Percentiles rank a stretch among this genome's conserved stretches.
These are phyloP conservation scores for Bassia scoparia DNA, from an alignment of 148 eudicot genomes.

Conservation along the genomic window DNA sequence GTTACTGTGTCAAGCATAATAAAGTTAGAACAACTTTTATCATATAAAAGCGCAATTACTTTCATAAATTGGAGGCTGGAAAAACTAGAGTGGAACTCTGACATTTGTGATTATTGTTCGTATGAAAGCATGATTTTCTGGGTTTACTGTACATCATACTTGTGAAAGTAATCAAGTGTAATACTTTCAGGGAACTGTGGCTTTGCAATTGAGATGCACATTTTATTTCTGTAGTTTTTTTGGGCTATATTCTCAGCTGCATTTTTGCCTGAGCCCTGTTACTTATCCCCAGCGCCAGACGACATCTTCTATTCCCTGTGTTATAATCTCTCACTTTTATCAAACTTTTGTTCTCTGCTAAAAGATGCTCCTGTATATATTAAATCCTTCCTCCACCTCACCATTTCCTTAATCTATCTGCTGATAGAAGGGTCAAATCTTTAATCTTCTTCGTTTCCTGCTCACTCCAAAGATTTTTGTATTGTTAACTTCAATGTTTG, in stretches of 20 bases:
- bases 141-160: neutral
- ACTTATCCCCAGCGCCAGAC: neutral
- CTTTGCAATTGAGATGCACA: too few species aligned
- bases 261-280: neutral
- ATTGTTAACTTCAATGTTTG: too few species aligned
- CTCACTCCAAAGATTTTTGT: neutral
- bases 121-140: too few species aligned
- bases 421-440: too few species aligned
- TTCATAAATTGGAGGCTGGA: too few species aligned
- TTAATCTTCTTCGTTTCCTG: neutral
- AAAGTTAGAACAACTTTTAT: too few species aligned
- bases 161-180: neutral
- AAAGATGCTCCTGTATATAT: neutral
- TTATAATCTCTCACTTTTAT: neutral
- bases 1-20: too few species aligned
- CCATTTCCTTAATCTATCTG: neutral
- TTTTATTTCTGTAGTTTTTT: neutral
- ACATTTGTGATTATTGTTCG: neutral
- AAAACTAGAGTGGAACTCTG: neutral
- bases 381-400: neutral
- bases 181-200: neutral
- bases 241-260: neutral
- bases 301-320: neutral
- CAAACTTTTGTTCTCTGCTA: neutral
- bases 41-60: too few species aligned